These are phyloP conservation scores for Daldinia bambusicola DNA, from an alignment of 495 filamentous ascomycete species.

Conservation along the genomic window DNA sequence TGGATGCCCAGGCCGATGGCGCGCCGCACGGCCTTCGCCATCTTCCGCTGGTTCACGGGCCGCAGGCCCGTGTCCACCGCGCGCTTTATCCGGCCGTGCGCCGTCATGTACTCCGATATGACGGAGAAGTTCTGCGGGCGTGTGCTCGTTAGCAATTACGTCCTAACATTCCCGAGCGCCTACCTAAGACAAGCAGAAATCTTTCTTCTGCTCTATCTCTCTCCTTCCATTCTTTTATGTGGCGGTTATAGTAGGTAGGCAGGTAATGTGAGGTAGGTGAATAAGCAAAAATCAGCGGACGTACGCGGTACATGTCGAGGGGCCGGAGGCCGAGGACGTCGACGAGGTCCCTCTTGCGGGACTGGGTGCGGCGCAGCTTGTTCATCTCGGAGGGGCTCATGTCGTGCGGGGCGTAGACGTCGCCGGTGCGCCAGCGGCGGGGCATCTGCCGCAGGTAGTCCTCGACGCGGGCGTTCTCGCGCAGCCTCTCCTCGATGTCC, in stretches of 20 bases:
- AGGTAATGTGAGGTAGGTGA: too few species aligned
- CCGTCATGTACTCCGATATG: conserved; percentile 87
- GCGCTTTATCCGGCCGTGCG: conserved; percentile 86
- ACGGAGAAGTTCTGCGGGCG: conserved; percentile 83
- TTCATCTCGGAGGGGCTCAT: conserved; percentile 76
- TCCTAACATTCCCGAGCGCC: too few species aligned
- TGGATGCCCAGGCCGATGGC: conserved; percentile 90
- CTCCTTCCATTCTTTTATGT: too few species aligned
- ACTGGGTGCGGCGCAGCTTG: conserved; percentile 62
- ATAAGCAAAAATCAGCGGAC: conserved; percentile 29
- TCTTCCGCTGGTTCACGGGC: conserved; percentile 88
- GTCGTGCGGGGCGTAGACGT: conserved; percentile 92
- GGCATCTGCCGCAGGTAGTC: conserved; percentile 56
- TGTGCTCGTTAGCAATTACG: neutral
- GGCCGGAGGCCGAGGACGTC: conserved; percentile 85
- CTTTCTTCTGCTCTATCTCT: too few species aligned
- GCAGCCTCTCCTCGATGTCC: conserved; percentile 45
- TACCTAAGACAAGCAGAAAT: neutral
- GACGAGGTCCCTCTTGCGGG: conserved; percentile 73
- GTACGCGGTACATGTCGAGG: conserved; percentile 83
- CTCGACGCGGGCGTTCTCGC: conserved; percentile 39
- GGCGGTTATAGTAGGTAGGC: too few species aligned
- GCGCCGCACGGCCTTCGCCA: conserved; percentile 90
- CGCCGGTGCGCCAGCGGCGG: conserved; percentile 75
- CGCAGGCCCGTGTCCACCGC: conserved; percentile 78